A percentile compares a stretch with the other conserved stretches of the same genome.
phyloP scores from a whole-genome alignment of 768 basidiomycete species.

The Suillus tomentosus region DNA sequence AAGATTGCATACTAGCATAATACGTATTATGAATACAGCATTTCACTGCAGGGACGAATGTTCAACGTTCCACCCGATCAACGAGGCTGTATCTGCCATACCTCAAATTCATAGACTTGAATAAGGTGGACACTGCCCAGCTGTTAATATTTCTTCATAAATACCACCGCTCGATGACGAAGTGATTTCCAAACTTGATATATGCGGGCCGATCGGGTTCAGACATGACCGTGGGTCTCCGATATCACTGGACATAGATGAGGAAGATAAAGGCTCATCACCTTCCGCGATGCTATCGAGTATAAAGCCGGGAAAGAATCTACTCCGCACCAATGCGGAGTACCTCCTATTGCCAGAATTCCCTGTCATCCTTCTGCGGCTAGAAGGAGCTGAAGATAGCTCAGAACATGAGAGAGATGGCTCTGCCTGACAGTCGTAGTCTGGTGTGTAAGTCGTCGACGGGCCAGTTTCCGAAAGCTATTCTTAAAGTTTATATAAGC shows the following conservation, averaged over 20 bases:
- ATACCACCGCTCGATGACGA: not conserved
- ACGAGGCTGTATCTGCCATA: not conserved
- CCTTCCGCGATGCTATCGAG: slow-evolving; percentile 8
- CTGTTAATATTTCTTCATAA: not conserved
- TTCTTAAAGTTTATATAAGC: not conserved
- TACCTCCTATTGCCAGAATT: not conserved
- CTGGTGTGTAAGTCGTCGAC: not conserved
- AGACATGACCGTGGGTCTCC: not conserved
- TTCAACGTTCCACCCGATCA: not conserved
- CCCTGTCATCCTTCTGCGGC: not conserved
- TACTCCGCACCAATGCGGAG: not conserved
- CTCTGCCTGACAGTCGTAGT: not conserved
- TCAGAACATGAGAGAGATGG: not conserved
- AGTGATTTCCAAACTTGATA: not conserved
- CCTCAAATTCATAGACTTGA: not conserved
- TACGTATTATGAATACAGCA: not conserved
- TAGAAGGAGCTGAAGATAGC: not conserved
- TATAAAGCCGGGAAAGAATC: not conserved
- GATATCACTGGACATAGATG: not conserved
- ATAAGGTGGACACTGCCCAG: not conserved
- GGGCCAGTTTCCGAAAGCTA: not conserved
- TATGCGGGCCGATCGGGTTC: not conserved
- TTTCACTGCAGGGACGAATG: not conserved
- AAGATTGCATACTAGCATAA: not conserved
- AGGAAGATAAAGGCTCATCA: not conserved